Base-by-base conservation (phyloP, 83 land plant genomes). In the Picea abies region DNA sequence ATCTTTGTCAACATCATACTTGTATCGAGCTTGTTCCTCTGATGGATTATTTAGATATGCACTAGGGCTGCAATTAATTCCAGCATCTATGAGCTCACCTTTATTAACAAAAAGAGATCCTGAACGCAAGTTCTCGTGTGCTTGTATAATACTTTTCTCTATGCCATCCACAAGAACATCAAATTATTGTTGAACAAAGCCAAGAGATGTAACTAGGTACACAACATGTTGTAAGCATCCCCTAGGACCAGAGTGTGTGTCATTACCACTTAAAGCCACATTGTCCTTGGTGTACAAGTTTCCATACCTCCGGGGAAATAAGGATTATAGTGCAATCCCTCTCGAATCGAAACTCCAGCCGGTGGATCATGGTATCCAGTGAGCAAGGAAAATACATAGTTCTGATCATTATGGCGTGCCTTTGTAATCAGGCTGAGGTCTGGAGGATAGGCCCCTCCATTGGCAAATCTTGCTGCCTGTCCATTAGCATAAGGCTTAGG, bases 371-470 rank as follows among this genome's bases (percentile, higher is more conserved):
- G 32, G 32, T 29, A 29, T 29, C 32, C 32, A 29, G 1, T 29
- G 32, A 29, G 32, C 32, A 29, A 29, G 32, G 32, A 29, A 29
- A 29, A 29, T 29, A 29, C 32, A 29, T 29, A 29, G 32, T 29
- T 29, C 32, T 29, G 32, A 29, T 29, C 32, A 29, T 29, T 29
- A 29, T 29, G 32, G 32, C 32, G 32, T 29, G 32, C 32, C 32
- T 29, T 29, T 29, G 32, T 29, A 29, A 29, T 29, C 32, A 97
- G 86, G 80, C 99, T 97, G 62, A 97, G 88, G 83, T 97, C 99
- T 3, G 99, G 99, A 79, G 99, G 99, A 88, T 97, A 97, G 22
- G 99, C 99, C 41, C 99, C 98, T 71, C 99, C 99, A 83, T 97
- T 97, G 5, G 99, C 99, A 86, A 96, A 96, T 82, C 99, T 87